These are phyloP conservation scores for Artemisia annua DNA, from an alignment of 129 eudicot genomes.

Conservation along the genomic window DNA sequence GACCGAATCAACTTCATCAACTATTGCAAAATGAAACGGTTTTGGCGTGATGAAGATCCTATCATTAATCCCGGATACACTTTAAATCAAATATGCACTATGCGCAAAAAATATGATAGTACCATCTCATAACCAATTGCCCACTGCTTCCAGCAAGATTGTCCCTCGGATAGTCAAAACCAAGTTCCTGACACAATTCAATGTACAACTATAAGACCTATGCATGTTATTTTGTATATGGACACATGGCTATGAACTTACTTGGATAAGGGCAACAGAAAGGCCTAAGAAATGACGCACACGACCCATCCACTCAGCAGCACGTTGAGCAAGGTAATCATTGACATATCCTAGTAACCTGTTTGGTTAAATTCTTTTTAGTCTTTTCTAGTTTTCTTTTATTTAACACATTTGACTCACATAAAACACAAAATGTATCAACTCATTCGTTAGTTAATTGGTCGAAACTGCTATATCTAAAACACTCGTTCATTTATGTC, in stretches of 20 bases:
- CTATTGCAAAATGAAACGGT: conserved; percentile 97
- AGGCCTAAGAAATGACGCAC: conserved; percentile 97
- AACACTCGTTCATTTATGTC: too few species aligned
- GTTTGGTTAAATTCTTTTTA: too few species aligned
- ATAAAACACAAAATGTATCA: too few species aligned
- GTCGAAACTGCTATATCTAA: not conserved
- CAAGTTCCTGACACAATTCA: conserved; percentile 75
- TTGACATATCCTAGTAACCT: conserved; percentile 39
- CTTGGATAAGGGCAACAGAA: conserved; percentile 97
- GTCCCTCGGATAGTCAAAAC: conserved; percentile 97
- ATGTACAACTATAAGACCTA: conserved; percentile 12
- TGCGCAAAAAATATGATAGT: conserved; percentile 11
- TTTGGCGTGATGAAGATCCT: conserved; percentile 67
- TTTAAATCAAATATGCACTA: conserved; percentile 15
- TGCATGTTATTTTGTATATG: conserved; percentile 5
- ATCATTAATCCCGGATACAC: not conserved
- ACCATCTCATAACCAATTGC: conserved; percentile 98
- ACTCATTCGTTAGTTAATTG: not conserved
- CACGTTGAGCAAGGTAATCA: conserved; percentile 98
- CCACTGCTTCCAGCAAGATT: conserved; percentile 79
- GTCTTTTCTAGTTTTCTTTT: too few species aligned
- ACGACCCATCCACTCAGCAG: conserved; percentile 99
- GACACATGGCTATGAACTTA: conserved; percentile 29
- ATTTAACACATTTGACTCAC: too few species aligned
- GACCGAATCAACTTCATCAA: conserved; percentile 99